phyloP scores from a whole-genome alignment of 768 basidiomycete species.

The Tulasnella sp. region DNA sequence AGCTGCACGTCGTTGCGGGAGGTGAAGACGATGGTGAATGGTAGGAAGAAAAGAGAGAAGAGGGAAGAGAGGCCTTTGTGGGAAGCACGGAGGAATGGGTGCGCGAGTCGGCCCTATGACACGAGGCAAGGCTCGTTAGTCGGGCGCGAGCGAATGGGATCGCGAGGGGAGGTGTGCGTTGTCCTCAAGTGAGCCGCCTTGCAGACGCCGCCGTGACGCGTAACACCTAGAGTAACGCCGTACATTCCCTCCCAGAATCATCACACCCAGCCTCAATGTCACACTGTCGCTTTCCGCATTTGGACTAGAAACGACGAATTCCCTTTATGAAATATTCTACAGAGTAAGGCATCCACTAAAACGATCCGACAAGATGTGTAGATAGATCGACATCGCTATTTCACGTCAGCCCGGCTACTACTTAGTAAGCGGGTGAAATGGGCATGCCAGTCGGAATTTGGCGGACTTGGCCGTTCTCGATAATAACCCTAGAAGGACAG shows the following conservation, averaged over 20 bases:
- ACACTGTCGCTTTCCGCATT: neutral
- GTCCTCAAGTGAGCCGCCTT: neutral
- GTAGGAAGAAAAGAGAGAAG: neutral
- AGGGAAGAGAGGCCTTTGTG: neutral
- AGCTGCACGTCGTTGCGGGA: neutral
- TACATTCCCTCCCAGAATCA: neutral
- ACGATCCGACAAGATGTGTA: neutral
- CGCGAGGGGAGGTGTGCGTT: neutral
- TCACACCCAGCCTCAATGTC: neutral
- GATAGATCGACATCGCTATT: neutral
- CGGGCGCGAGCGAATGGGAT: neutral
- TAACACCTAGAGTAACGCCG: neutral
- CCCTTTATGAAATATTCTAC: neutral
- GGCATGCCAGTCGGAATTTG: conserved; percentile 9
- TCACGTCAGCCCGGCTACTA: neutral
- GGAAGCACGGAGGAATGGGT: neutral
- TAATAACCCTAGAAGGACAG: conserved; percentile 4
- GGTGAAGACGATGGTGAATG: neutral
- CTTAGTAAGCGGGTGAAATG: neutral
- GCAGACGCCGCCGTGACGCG: neutral
- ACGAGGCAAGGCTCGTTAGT: neutral
- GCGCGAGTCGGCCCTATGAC: neutral
- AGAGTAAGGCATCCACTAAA: neutral
- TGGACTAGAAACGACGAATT: neutral
- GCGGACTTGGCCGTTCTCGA: conserved; percentile 10